Conservation (phyloP, 73 alveolate genomes). For the Stentor roeselii region DNA sequence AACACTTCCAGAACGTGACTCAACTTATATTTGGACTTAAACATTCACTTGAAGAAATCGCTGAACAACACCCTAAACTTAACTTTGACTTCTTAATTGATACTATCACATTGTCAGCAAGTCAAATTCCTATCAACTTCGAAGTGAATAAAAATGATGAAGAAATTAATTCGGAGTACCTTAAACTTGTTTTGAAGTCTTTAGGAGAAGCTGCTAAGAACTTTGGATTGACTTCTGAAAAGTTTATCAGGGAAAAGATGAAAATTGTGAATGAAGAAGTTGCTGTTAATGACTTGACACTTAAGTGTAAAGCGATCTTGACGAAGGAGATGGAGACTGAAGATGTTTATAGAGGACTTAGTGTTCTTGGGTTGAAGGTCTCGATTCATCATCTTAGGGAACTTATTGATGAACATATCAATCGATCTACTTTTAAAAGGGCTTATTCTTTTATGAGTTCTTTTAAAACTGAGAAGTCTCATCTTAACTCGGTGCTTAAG, state of each 20-base stretch:
- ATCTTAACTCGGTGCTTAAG: background rate
- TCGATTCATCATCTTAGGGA: background rate
- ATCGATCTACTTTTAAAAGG: background rate
- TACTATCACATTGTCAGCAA: background rate
- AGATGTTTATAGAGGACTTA: background rate
- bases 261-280: background rate
- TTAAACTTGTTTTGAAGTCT: too few relatives aligned
- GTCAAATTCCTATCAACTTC: background rate
- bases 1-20: background rate
- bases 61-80: background rate
- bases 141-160: background rate
- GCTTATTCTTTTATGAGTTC: background rate
- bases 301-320: background rate
- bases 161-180: background rate
- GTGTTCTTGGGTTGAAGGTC: background rate
- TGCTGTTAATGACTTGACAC: background rate
- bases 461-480: background rate
- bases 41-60: background rate
- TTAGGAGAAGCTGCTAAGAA: background rate
- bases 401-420: background rate
- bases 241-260: background rate
- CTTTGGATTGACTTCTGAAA: background rate
- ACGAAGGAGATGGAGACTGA: background rate
- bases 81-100: background rate
- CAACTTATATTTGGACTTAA: background rate